Evolutionary conservation across 179 eudicot species (phyloP), one percentile per base, ranked within the genome.

Genomic region (Pouteria campechiana): DNA sequence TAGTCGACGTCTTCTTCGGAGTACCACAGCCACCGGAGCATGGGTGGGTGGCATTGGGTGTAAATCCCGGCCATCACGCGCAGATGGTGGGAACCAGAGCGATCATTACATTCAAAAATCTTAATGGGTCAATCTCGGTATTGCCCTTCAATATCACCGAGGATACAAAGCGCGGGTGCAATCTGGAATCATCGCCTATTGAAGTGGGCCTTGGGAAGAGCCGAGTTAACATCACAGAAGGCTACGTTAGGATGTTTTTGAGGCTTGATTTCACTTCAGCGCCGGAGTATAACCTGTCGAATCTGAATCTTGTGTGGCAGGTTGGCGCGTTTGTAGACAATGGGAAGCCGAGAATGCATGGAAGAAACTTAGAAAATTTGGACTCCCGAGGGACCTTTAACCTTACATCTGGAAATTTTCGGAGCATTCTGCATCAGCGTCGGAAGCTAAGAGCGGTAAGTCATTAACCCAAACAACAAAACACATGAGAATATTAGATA

Each of bases 11-110:
- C 13, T 30, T 13, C 25, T 1, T 44, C 7, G 49, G 25, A 0
- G 37, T 37, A n/a, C 29, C 4, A 25, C 20, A 28, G 6, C 5
- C 29, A 2, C 19, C 49, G 3, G 25, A 17, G 3, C 16, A 0
- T 16, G 49, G 49, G 0, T 44, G 49, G 49, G 4, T 44, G 7
- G 49, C 49, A 5, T 44, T 35, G 49, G 49, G 49, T 15, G 49
- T 44, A 37, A 44, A 44, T 37, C 49, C 49, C 0, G 16, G 1
- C 1, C 25, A 5, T 5, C 15, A 5, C 7, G 17, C 49, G 12
- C 49, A 17, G 11, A 44, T 44, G 49, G 49, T n/a, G 4, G 49
- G 49, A 37, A 44, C 49, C 2, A 10, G 49, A 19, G 49, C 49
- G 24, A 8, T 44, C 37, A 44, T 44, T 2, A 37, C 36, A 16